These are phyloP conservation scores for Trichophaea hybrida DNA, from an alignment of 2,329 filamentous ascomycete species.

Conservation along the genomic window DNA sequence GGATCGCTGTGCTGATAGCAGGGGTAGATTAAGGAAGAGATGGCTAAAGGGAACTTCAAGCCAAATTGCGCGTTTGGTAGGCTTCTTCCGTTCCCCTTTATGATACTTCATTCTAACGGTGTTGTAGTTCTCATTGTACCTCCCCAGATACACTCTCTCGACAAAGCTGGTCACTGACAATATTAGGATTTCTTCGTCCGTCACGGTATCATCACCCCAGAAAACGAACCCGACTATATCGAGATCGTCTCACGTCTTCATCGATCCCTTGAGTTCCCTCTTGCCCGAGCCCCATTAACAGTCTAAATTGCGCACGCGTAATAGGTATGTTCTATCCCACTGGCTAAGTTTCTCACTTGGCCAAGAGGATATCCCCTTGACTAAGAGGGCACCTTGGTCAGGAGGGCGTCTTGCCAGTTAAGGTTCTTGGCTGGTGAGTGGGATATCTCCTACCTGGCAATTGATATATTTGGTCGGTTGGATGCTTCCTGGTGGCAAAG, in stretches of 20 bases:
- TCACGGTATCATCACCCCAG: constrained; percentile 61
- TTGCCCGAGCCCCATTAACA: not conserved
- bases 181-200: constrained; percentile 75
- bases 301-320: too few species aligned
- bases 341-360: too few species aligned
- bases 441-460: too few species aligned
- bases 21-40: constrained; percentile 53
- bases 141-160: not conserved
- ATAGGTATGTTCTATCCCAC: too few species aligned
- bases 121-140: constrained; percentile 12
- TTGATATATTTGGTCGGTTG: too few species aligned
- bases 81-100: not conserved
- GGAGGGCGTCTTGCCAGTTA: too few species aligned
- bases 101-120: not conserved
- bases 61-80: constrained; percentile 64
- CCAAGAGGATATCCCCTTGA: too few species aligned
- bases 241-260: constrained; percentile 53
- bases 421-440: too few species aligned
- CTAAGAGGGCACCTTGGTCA: too few species aligned
- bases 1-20: not conserved
- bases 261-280: constrained; percentile 65
- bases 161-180: not conserved
- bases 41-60: constrained; percentile 69
- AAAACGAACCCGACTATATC: constrained; percentile 64
- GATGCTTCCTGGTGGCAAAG: too few species aligned